These are phyloP conservation scores for Millerago galiae DNA, from an alignment of 805 yeast genomes.

Conservation along the genomic window DNA sequence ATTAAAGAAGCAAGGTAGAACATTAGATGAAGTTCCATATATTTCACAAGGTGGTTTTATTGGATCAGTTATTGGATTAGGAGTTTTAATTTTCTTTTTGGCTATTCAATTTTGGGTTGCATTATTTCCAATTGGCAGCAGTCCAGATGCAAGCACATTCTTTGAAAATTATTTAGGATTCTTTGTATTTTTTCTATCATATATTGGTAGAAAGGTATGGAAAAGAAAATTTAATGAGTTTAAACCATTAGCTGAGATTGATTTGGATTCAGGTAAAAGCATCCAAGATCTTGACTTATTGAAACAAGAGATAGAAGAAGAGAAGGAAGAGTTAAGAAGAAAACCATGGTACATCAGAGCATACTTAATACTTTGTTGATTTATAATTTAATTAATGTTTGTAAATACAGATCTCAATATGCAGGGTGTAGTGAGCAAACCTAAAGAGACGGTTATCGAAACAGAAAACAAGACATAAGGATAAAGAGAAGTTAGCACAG, in stretches of 20 bases:
- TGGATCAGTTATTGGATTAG: constrained; percentile 36
- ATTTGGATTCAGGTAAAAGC: constrained; percentile 59
- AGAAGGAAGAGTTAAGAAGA: constrained; percentile 40
- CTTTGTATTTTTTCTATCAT: constrained; percentile 33
- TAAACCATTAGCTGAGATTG: constrained; percentile 43
- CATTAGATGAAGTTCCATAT: constrained; percentile 34
- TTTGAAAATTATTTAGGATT: constrained; percentile 37
- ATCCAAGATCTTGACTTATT: constrained; percentile 50
- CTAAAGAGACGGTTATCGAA: too few species aligned
- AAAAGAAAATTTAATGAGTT: constrained; percentile 35
- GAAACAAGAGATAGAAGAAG: constrained; percentile 52
- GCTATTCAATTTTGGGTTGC: constrained; percentile 45
- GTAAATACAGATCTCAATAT: constrained; percentile 28
- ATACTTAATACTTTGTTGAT: constrained; percentile 47
- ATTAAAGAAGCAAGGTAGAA: constrained; percentile 35
- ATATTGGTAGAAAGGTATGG: constrained; percentile 37
- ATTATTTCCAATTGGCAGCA: constrained; percentile 35
- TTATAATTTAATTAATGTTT: too few species aligned
- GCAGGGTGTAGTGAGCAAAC: background rate
- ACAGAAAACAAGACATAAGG: too few species aligned
- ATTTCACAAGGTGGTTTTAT: constrained; percentile 35
- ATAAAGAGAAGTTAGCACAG: too few species aligned
- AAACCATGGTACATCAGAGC: constrained; percentile 42
- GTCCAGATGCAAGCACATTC: constrained; percentile 29
- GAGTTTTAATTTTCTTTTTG: constrained; percentile 31